Evolutionary conservation across 345 rosid species (phyloP), one percentile per base, ranked within the genome.

Genomic region (Linum usitatissimum): DNA sequence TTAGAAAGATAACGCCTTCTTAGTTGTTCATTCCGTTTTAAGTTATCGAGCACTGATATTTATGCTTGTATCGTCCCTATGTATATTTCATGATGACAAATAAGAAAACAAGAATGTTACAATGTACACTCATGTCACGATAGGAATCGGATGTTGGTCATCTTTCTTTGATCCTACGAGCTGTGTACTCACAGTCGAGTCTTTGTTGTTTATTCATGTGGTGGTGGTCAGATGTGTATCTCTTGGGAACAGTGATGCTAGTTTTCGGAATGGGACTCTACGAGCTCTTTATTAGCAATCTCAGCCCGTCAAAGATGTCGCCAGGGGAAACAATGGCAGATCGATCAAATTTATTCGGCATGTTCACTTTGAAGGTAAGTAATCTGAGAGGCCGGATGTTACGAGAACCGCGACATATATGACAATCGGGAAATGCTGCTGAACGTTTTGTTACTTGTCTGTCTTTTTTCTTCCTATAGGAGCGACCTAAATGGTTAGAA

Each of bases 201-300:
- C n/a, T 30, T 7, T 59, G 36, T 4, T 31, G 28, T 6, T 34
- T 31, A 0, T 6, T 34, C 38, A 9, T 30, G 6, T 18, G 13
- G 0, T 15, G 48, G 18, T 18, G 51, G 68, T 60, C 79, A 88
- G 96, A 91, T 88, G 79, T 83, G 19, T 91, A 91, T 76, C 96
- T 88, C 34, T 56, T 88, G 57, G 98, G 98, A 75, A 91, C 96
- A 13, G 96, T 91, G 59, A 91, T 91, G 98, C 80, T 91, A 74
- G 98, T 91, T 28, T 86, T 91, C 60, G 96, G 96, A 57, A 78
- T 86, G 95, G 98, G 96, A 64, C 88, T 91, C n/a, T 86, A 91
- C 55, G 98, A 91, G 84, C 84, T 88, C 30, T 88, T 88, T 67
- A 80, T 91, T 62, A 79, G 90, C 80, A 91, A 79, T 67, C 90